These are phyloP conservation scores for Vitis hybrid DNA, from an alignment of 177 flowering plant genomes.

Conservation along the genomic window DNA sequence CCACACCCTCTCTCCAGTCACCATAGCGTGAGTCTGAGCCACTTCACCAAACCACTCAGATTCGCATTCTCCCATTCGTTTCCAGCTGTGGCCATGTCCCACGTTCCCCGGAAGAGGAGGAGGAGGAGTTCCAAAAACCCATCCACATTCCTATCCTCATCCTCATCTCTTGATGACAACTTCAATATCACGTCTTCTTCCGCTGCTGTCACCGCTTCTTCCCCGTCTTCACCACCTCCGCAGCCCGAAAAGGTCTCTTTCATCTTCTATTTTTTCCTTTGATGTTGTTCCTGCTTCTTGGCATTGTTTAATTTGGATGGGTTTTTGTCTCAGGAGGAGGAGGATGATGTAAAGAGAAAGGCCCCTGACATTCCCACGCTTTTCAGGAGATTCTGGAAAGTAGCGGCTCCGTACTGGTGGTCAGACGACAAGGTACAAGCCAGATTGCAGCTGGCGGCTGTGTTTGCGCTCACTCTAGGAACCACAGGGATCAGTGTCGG, in stretches of 20 bases:
- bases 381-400: conserved; percentile 79
- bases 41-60: too few relatives aligned
- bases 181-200: neutral
- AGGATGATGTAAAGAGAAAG: conserved; percentile 26
- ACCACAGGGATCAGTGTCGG: conserved; percentile 98
- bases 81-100: neutral
- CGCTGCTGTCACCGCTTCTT: neutral
- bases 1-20: too few relatives aligned
- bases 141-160: neutral
- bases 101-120: too few relatives aligned
- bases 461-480: conserved; percentile 83
- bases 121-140: neutral
- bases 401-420: conserved; percentile 93
- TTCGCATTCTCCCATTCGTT: neutral
- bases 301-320: too few relatives aligned
- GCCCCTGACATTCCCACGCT: conserved; percentile 45
- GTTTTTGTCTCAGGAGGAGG: neutral
- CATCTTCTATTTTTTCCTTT: neutral
- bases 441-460: conserved; percentile 68
- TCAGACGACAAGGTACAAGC: conserved; percentile 84
- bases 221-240: neutral
- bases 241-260: conserved; percentile 1
- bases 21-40: too few relatives aligned
- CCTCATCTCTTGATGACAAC: neutral
- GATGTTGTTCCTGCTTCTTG: neutral